These are phyloP conservation scores for Ophiostoma quercus DNA, from an alignment of 2,329 filamentous ascomycete species.

Conservation along the genomic window DNA sequence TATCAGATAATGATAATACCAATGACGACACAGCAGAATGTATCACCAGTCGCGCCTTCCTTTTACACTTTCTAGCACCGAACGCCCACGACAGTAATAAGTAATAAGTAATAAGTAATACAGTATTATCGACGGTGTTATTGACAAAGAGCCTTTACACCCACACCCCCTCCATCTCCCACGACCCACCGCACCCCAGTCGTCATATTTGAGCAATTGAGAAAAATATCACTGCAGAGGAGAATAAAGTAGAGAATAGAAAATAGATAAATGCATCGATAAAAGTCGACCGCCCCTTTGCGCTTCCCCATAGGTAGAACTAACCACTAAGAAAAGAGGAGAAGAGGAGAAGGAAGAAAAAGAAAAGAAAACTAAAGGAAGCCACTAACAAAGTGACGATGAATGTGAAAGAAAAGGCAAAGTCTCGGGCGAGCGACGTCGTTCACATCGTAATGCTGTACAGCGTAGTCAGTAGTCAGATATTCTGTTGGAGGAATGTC, in stretches of 20 bases:
- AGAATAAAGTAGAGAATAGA: background rate
- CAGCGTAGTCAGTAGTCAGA: too few relatives aligned
- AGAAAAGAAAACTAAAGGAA: background rate
- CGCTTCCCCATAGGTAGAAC: background rate
- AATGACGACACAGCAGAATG: background rate
- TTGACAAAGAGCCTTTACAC: conserved; percentile 15
- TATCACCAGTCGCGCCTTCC: background rate
- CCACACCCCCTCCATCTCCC: conserved; percentile 9
- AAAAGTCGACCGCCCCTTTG: conserved; percentile 8
- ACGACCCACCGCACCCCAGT: conserved; percentile 1
- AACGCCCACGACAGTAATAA: background rate
- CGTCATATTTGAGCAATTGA: conserved; percentile 6
- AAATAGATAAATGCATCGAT: background rate
- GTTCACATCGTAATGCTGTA: too few relatives aligned
- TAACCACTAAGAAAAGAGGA: background rate
- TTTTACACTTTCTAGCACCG: background rate
- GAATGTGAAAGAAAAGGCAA: background rate
- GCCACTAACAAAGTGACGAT: background rate
- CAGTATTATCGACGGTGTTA: background rate
- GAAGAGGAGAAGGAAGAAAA: background rate
- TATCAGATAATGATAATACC: background rate
- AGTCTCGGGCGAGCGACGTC: too few relatives aligned
- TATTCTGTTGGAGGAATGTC: background rate
- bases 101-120: too few relatives aligned
- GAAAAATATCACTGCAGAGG: background rate